phyloP scores from a whole-genome alignment of 345 rosid species.

The Brassica rapa region DNA sequence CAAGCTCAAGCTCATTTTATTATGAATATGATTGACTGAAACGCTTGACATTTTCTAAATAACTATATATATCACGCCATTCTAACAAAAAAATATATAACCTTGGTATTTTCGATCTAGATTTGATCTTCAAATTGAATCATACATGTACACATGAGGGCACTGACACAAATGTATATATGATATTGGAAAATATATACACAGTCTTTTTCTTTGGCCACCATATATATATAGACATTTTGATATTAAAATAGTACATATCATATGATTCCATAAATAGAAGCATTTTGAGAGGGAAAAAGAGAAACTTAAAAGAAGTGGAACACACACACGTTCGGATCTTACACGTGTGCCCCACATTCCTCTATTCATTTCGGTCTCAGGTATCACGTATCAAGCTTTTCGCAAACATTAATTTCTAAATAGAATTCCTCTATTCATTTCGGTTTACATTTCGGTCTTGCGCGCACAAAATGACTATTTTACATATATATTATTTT shows the following conservation, averaged over 20 bases:
- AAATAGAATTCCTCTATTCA: neutral
- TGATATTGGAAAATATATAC: neutral
- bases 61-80: neutral
- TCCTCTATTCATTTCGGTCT: neutral
- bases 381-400: conserved; percentile 15
- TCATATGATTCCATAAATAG: conserved; percentile 41
- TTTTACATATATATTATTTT: too few species aligned
- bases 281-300: conserved; percentile 18
- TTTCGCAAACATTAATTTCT: neutral
- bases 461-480: too few species aligned
- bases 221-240: conserved; percentile 22
- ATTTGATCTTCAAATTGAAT: conserved; percentile 26
- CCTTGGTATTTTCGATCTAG: conserved; percentile 27
- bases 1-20: neutral
- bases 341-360: conserved; percentile 23
- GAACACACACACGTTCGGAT: conserved; percentile 29
- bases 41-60: neutral
- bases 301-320: neutral
- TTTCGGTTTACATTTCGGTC: too few species aligned
- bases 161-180: conserved; percentile 24
- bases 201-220: conserved; percentile 8
- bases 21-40: neutral
- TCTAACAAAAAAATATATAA: neutral
- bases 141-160: conserved; percentile 31
- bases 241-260: conserved; percentile 26